Evolutionary conservation across 2,329 filamentous ascomycete species (phyloP).

Genomic region (Ophiostoma populinum): DNA sequence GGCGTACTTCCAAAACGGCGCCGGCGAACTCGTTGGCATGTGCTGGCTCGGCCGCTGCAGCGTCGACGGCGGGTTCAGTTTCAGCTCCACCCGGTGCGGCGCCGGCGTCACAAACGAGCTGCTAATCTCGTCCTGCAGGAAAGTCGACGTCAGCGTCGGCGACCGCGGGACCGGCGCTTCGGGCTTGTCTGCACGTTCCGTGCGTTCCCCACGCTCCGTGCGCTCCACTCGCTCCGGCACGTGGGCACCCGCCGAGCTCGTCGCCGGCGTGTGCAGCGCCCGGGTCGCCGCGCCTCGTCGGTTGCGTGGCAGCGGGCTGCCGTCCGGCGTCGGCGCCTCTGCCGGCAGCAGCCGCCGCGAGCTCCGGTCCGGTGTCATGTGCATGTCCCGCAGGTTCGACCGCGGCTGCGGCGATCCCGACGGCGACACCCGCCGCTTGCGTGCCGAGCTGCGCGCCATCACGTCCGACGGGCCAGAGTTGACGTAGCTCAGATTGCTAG

Average conservation of each 20-base stretch:
- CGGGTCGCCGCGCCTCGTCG: conserved; percentile 29
- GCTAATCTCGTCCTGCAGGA: conserved; percentile 43
- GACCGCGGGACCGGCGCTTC: conserved; percentile 33
- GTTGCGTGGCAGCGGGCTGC: conserved; percentile 43
- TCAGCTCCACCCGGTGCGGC: conserved; percentile 54
- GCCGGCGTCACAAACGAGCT: conserved; percentile 53
- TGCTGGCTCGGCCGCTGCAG: conserved; percentile 68
- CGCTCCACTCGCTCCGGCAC: too few relatives aligned
- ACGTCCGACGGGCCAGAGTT: conserved; percentile 40
- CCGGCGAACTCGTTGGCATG: conserved; percentile 71
- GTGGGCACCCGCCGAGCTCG: too few relatives aligned
- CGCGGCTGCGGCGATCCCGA: conserved; percentile 37
- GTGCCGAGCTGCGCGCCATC: conserved; percentile 29
- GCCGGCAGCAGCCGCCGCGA: conserved; percentile 23
- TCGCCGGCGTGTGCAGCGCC: too few relatives aligned
- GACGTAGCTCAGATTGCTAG: conserved; percentile 41
- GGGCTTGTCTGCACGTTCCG: too few relatives aligned
- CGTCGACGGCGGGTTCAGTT: conserved; percentile 62
- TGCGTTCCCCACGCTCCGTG: too few relatives aligned
- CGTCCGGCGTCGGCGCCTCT: conserved; percentile 27
- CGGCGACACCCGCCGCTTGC: conserved; percentile 39
- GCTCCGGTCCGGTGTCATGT: conserved; percentile 41
- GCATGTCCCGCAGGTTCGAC: conserved; percentile 30
- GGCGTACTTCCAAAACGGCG: conserved; percentile 77
- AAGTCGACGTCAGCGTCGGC: conserved; percentile 44